Evolutionary conservation across 306 rosid genomes (phyloP), one percentile per base, ranked within the genome.

Genomic region (Notholithocarpus densiflorus): DNA sequence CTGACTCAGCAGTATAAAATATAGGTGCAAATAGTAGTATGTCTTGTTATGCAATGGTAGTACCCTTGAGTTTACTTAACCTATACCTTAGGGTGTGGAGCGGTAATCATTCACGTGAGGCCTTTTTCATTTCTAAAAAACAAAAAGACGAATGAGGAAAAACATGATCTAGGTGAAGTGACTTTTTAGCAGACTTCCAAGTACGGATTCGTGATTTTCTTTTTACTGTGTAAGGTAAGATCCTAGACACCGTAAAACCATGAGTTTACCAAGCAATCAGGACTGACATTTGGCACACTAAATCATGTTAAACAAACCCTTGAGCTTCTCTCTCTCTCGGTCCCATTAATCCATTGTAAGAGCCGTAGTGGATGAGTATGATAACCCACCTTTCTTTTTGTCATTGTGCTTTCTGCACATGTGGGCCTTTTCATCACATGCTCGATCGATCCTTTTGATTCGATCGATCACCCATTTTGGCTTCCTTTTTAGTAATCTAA

Each of bases 381-480:
- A 26, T 14, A 55, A 62, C 27, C 61, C 31, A 34, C 15, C 27
- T 23, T 66, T 57, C 23, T 57, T 78, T 64, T 74, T 68, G 45
- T 45, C 65, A 68, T 26, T 45, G 76, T 54, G 70, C 77, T 82
- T 78, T 80, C 76, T 77, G 77, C 53, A 23, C 59, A 15, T 56
- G 84, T 85, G 84, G 84, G 78, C 70, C 87, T 71, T 68, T 64
- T 27, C 80, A 37, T 73, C 81, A 78, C 84, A 72, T 88, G 87
- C 79, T 66, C 73, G 0, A 7, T 40, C 69, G 20, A 40, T 40
- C 55, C 68, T 71, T 68, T 77, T 57, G 17, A 71, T 71, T 66
- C 70, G 6, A 32, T 66, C 60, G 11, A 32, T 60, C 53, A 68
- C 51, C 73, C 17, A 43, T 66, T 43, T 56, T 52, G 43, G 1